Evolutionary conservation across 805 yeast genomes (phyloP), one percentile per base, ranked within the genome.

Genomic region (Candida krabiensis): DNA sequence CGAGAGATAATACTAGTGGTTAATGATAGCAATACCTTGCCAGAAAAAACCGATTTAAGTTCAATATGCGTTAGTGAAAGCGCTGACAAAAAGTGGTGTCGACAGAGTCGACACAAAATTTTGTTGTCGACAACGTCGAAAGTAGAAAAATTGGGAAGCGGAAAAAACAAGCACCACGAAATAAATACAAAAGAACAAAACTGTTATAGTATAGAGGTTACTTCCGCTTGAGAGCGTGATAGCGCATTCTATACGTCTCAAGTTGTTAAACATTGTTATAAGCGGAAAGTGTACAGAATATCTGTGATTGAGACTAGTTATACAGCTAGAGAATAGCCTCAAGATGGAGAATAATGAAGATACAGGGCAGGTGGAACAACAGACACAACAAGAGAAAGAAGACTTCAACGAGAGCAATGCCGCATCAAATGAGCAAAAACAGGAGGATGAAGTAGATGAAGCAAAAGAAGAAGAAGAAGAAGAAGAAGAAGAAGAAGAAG

Each of bases 381-480:
- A 19, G 16, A 31, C 33, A 16, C 18, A 25, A 29, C 17, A 30
- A 18, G 40, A 29, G 30, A 28, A 19, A 9, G 30, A 19, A 4
- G 37, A 33, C 14, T 27, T 24, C 5, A 29, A 28, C n/a, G 30
- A 19, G 21, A 19, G 16, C 16, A 30, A 26, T 5, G 27, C 22
- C 14, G 28, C 12, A n/a, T 23, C 19, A 6, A 32, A 8, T 3
- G 40, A 39, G 12, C 36, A 35, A 9, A 25, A 18, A 4, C 30
- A 19, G 16, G 28, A 19, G 7, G 43, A 38, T 54, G 46, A 22
- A 21, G 31, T 13, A 18, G 37, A 38, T 70, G 64, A 36, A 67
- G 69, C 43, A 55, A 69, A 36, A 73, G 47, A 40, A 14, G 53
- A 44, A 12, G 40, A 40, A 2, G 49, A 47, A 22, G 42, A 35